Conservation (phyloP, 2,329 filamentous ascomycete genomes). For the Fusarium sp. region DNA sequence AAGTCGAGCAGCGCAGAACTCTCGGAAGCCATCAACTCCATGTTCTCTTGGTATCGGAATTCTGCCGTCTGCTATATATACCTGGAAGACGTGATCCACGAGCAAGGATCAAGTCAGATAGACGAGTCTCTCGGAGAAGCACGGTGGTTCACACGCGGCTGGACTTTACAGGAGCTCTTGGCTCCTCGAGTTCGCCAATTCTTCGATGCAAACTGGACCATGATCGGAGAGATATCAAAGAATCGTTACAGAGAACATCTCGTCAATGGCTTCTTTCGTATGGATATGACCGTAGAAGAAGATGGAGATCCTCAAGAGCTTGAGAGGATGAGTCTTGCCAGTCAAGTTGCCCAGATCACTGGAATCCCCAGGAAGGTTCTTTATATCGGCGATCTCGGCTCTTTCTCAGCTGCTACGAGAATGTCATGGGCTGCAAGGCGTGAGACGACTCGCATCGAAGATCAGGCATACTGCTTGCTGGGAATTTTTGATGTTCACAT, state of each 20-base stretch:
- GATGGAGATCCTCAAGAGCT: background rate
- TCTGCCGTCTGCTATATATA: slow-evolving; percentile 43
- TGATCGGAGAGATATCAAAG: slow-evolving; percentile 42
- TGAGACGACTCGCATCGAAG: slow-evolving; percentile 43
- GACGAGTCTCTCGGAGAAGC: slow-evolving; percentile 10
- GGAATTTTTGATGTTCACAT: slow-evolving; percentile 49
- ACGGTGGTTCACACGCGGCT: slow-evolving; percentile 40
- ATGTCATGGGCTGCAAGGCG: slow-evolving; percentile 47
- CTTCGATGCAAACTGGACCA: slow-evolving; percentile 42
- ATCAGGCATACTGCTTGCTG: slow-evolving; percentile 47
- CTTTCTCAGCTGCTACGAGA: slow-evolving; percentile 29
- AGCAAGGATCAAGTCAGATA: background rate
- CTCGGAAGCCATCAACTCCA: slow-evolving; percentile 48
- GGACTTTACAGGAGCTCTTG: slow-evolving; percentile 48
- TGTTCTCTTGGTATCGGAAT: slow-evolving; percentile 44
- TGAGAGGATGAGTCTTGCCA: background rate
- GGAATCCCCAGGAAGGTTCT: slow-evolving; percentile 34
- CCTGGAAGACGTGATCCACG: slow-evolving; percentile 33
- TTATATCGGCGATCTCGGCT: slow-evolving; percentile 10
- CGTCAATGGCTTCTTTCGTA: background rate
- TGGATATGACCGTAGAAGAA: background rate
- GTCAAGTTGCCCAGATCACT: slow-evolving; percentile 37
- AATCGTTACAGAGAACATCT: slow-evolving; percentile 5
- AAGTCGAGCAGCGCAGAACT: slow-evolving; percentile 44
- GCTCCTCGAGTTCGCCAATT: slow-evolving; percentile 45